phyloP scores from a whole-genome alignment of 345 rosid species.

The Barbarea vulgaris region DNA sequence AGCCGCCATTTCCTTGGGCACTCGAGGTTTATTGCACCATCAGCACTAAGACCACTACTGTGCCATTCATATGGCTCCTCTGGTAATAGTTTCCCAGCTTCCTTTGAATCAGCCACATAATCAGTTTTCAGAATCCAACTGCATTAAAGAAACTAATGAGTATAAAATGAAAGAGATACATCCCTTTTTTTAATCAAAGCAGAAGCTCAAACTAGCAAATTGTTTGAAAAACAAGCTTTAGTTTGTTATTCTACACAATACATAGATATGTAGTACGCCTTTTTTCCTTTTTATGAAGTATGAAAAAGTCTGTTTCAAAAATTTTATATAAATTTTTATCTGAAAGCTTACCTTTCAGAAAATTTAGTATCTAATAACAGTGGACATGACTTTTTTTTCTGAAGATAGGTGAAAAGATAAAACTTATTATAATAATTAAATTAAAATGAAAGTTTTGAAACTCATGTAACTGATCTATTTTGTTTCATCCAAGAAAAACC shows the following conservation, averaged over 20 bases:
- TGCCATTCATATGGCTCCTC: constrained; percentile 94
- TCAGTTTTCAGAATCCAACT: constrained; percentile 96
- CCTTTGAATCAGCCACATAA: constrained; percentile 67
- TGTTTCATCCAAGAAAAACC: too few relatives aligned
- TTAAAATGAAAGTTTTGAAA: too few relatives aligned
- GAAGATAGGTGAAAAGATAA: too few relatives aligned
- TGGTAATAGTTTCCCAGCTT: constrained; percentile 72
- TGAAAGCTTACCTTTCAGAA: too few relatives aligned
- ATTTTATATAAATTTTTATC: too few relatives aligned
- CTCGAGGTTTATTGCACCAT: constrained; percentile 79
- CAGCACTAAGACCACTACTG: constrained; percentile 68
- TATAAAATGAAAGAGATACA: neutral
- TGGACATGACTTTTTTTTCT: too few relatives aligned
- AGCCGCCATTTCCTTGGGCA: constrained; percentile 94
- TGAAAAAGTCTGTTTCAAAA: too few relatives aligned
- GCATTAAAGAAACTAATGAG: constrained; percentile 38
- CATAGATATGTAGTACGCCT: neutral
- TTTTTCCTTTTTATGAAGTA: too few relatives aligned
- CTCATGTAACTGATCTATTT: too few relatives aligned
- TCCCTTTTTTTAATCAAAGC: neutral
- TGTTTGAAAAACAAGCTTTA: neutral
- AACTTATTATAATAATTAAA: too few relatives aligned
- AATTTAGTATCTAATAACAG: too few relatives aligned
- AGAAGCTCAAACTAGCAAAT: neutral
- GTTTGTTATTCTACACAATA: neutral